Conservation (phyloP, 139 green algal genomes). For the Choricystis sp. region DNA sequence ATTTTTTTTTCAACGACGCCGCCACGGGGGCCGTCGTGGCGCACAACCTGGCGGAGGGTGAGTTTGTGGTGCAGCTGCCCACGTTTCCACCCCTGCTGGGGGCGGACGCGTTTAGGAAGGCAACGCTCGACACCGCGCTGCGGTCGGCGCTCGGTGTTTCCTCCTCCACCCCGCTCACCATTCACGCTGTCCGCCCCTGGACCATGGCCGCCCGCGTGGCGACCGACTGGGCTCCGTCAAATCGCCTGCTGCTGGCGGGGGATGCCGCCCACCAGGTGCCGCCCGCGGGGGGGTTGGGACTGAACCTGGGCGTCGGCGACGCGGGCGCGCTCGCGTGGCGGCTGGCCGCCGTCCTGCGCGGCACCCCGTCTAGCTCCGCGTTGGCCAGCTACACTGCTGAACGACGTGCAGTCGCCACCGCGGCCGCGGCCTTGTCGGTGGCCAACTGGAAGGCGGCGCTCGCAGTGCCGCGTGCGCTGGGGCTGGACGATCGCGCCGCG, state of each 20-base stretch:
- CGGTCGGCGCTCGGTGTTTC: too few relatives aligned
- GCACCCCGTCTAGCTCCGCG: slow-evolving; percentile 17
- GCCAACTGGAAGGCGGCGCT: slow-evolving; percentile 79
- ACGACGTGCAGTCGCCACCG: slow-evolving; percentile 44
- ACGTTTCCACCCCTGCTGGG: slow-evolving; percentile 77
- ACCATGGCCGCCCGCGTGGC: slow-evolving; percentile 72
- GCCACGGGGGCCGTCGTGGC: slow-evolving; percentile 77
- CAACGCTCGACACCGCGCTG: too few relatives aligned
- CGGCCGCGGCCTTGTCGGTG: slow-evolving; percentile 70
- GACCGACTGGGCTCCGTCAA: slow-evolving; percentile 23
- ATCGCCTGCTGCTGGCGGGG: slow-evolving; percentile 58
- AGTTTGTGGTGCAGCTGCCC: slow-evolving; percentile 92
- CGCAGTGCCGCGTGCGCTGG: slow-evolving; percentile 52
- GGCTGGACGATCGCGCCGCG: slow-evolving; percentile 55
- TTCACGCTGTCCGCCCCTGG: slow-evolving; percentile 44
- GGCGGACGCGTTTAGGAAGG: slow-evolving; percentile 60
- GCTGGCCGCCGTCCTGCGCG: slow-evolving; percentile 53
- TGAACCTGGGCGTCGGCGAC: slow-evolving; percentile 87
- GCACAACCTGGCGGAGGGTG: slow-evolving; percentile 60
- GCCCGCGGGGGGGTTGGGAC: slow-evolving; percentile 66
- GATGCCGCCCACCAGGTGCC: slow-evolving; percentile 86
- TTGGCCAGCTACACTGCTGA: slow-evolving; percentile 64
- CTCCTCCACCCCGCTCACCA: background rate
- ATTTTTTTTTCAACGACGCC: slow-evolving; percentile 80
- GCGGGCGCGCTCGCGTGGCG: slow-evolving; percentile 93